A percentile compares a stretch with the other conserved stretches of the same genome.
Conservation (phyloP, 352 stramenopile genomes). For the Pythium aquatile region DNA sequence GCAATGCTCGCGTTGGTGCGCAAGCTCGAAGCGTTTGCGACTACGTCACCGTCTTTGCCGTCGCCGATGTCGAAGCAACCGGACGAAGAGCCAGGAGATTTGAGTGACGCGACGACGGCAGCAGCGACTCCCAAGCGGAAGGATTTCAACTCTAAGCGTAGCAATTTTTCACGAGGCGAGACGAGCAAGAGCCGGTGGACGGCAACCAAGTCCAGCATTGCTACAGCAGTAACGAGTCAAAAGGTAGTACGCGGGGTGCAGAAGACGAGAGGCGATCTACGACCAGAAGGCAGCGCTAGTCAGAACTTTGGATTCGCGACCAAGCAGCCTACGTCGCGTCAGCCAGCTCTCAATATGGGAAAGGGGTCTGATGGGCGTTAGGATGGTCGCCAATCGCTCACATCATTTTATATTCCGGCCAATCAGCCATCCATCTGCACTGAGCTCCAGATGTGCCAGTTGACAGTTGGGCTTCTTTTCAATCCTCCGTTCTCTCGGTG, state of each 20-base stretch:
- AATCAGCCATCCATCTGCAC: constrained; percentile 1
- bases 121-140: neutral
- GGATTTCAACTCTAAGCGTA: constrained; percentile 3
- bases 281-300: neutral
- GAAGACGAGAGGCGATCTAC: neutral
- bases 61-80: constrained; percentile 7
- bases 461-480: neutral
- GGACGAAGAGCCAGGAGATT: constrained; percentile 21
- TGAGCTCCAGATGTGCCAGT: neutral
- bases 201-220: neutral
- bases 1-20: constrained; percentile 39
- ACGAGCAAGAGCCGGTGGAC: neutral
- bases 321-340: neutral
- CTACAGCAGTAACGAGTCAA: neutral
- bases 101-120: constrained; percentile 13
- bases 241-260: too few relatives aligned
- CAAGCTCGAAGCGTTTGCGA: constrained; percentile 35
- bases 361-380: neutral
- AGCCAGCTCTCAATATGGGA: neutral
- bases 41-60: neutral
- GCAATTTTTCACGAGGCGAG: neutral
- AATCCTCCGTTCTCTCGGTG: neutral
- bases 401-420: constrained; percentile 1
- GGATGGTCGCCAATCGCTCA: neutral
- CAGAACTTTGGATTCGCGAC: neutral